Base-by-base conservation (phyloP, 192 early-diverging fungal species). In the Irineochytrium annulatum region DNA sequence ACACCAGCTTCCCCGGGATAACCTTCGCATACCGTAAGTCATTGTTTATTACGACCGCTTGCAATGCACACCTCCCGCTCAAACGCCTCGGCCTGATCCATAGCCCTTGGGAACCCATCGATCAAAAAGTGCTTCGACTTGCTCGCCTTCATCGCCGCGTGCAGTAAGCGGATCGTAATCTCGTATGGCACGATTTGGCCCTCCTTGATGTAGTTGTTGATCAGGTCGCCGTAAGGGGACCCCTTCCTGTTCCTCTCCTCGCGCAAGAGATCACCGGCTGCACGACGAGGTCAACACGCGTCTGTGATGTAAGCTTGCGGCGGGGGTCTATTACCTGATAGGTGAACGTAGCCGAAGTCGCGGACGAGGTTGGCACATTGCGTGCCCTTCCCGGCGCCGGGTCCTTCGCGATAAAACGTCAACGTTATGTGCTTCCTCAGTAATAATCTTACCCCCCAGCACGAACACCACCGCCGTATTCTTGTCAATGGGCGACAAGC, bases 131-230 rank as follows among this genome's bases (percentile, higher is more conserved):
- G 75, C 11, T 76, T 76, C 11, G 70, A 62, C 41, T 77, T 71
- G 55, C 74, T 77, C 35, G 79, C 78, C 59, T 82, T 80, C 89
- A 99, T 97, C 13, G 91, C 92, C 29, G 89, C 85, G 56, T 94
- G 87, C 43, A 99, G 81, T 6, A 99, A 78, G 0, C 82, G 83
- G 57, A 97, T 94, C 3, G 95, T 97, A 55, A 99, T 91, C 64
- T 93, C 91, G 78, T 88, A 87, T 24, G 95, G 97, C 13, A 99
- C 97, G 70, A 97, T 97, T 59, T 90, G 66, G 29, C 96, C 96
- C 59, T 95, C 92, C 35, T 85, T 87, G 63, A 99, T 97, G 66
- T 88, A 93, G 43, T 74, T 86, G 56, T 87, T 87, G 74, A 99
- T 99, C 52, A 97, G 70, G 54, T 92, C 90, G 43, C 94, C 95